Base-by-base conservation (phyloP, 1,139 yeast genomes). In the Trichomonascaceae sp. region DNA sequence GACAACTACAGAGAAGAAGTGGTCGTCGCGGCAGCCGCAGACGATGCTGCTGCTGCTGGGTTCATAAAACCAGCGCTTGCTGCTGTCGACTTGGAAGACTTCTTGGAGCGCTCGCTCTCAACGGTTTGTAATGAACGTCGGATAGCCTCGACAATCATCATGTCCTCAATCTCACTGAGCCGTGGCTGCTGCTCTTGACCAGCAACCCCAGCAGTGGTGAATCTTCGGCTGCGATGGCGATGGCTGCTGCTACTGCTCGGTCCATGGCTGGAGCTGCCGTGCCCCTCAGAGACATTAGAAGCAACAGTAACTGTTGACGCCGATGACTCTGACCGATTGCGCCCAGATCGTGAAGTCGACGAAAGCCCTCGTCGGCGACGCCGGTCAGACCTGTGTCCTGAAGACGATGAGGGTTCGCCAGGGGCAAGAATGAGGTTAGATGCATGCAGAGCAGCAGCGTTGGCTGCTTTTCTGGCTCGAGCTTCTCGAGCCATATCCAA, bases 391-490 rank as follows among this genome's bases (percentile, higher is more conserved):
- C 22, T 13, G n/a, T n/a, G n/a, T 13, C 31, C 31, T 11, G 30
- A 26, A 15, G 13, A 9, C 5, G 35, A 30, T 4, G 37, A 15
- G 4, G 35, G 16, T 15, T 20, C 14, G 9, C 29, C 6, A 28
- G 36, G 29, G 15, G 25, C 53, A 39, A 69, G 62, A 33, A 72
- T 58, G 52, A 74, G 69, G 41, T 76, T 84, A 20, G 81, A 76
- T 11, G 85, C 93, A 57, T 87, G 97, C 29, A 87, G 72, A 1
- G 95, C 95, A 31, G 84, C 81, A 1, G 97, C 97, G 13, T 94
- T 84, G 0, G 96, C 97, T 0, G 94, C 76, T 47, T 82, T 69
- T 38, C 93, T 67, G 0, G 94, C 95, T 29, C 84, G 62, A 45
- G 75, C 77, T 40, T 75, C 70, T 36, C 89, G 68, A 3, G 95